Evolutionary conservation across 2,329 filamentous ascomycete genomes (phyloP).

Genomic region (Calonectria henricotiae): DNA sequence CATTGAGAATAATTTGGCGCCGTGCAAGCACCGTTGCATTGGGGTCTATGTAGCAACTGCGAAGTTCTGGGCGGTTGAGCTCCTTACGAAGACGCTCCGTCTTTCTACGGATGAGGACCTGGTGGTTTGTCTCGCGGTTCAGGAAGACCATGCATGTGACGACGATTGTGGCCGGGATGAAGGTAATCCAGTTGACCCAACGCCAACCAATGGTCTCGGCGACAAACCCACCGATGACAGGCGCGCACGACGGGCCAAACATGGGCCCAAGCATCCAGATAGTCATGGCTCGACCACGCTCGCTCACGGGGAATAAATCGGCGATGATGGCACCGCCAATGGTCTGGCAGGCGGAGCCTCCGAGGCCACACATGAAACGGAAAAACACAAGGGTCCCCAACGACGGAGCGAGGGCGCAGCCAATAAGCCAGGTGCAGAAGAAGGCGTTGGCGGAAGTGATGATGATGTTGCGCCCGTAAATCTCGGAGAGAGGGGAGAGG

Average conservation of each 20-base stretch:
- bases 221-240: conserved; percentile 67
- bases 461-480: conserved; percentile 75
- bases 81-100: conserved; percentile 63
- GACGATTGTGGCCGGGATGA: conserved; percentile 61
- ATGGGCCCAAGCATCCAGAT: conserved; percentile 73
- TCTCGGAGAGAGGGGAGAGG: conserved; percentile 74
- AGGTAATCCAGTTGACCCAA: conserved; percentile 69
- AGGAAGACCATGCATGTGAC: conserved; percentile 51
- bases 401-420: conserved; percentile 73
- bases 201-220: conserved; percentile 68
- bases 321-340: conserved; percentile 71
- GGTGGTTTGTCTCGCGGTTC: conserved; percentile 62
- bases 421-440: conserved; percentile 77
- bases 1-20: conserved; percentile 61
- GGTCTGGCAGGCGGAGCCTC: conserved; percentile 71
- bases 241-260: conserved; percentile 68
- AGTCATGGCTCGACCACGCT: conserved; percentile 66
- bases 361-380: conserved; percentile 73
- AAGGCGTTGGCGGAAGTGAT: conserved; percentile 72
- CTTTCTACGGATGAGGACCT: conserved; percentile 69
- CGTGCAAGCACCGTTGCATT: conserved; percentile 45
- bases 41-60: conserved; percentile 65
- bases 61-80: conserved; percentile 61
- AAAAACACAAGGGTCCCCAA: conserved; percentile 73
- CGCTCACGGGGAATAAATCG: conserved; percentile 68